Percentiles rank a stretch among this genome's conserved stretches.
Conservation (phyloP, 345 rosid genomes). For the Citrus mangshanensis region DNA sequence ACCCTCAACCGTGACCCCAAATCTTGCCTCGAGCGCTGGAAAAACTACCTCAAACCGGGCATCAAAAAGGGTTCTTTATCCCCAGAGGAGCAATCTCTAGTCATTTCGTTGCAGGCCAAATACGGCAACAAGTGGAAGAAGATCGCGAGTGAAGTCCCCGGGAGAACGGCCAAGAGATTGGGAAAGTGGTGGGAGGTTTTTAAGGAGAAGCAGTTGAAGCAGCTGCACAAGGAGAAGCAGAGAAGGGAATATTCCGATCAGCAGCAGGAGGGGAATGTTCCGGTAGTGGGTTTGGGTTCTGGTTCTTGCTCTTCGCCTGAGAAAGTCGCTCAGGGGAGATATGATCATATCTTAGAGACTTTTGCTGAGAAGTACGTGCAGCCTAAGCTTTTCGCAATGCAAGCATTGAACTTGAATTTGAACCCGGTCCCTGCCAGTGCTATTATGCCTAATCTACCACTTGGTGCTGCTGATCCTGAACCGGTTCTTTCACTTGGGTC, state of each 20-base stretch:
- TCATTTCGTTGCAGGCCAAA: constrained; percentile 43
- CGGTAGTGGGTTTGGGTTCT: not conserved
- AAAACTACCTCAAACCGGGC: constrained; percentile 56
- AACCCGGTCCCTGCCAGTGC: not conserved
- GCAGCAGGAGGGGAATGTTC: constrained; percentile 4
- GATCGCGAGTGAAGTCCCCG: constrained; percentile 49
- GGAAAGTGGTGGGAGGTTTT: constrained; percentile 64
- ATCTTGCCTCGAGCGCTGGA: constrained; percentile 53
- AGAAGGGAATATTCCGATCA: constrained; percentile 6
- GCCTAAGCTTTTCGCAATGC: constrained; percentile 16
- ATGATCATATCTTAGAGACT: constrained; percentile 44
- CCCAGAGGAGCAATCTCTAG: constrained; percentile 42
- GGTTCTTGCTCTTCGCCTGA: constrained; percentile 12
- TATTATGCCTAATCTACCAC: not conserved
- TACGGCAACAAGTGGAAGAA: constrained; percentile 60
- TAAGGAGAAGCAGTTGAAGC: constrained; percentile 45
- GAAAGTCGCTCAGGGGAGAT: constrained; percentile 37
- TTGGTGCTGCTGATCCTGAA: constrained; percentile 14
- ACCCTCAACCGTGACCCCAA: constrained; percentile 45
- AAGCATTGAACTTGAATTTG: constrained; percentile 11
- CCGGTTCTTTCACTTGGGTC: constrained; percentile 29
- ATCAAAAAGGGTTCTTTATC: constrained; percentile 47
- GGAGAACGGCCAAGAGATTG: constrained; percentile 45
- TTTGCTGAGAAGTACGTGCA: constrained; percentile 51
- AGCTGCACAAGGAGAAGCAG: constrained; percentile 25